Evolutionary conservation across 805 yeast genomes (phyloP).

Genomic region (Cyberlindnera saturnus): DNA sequence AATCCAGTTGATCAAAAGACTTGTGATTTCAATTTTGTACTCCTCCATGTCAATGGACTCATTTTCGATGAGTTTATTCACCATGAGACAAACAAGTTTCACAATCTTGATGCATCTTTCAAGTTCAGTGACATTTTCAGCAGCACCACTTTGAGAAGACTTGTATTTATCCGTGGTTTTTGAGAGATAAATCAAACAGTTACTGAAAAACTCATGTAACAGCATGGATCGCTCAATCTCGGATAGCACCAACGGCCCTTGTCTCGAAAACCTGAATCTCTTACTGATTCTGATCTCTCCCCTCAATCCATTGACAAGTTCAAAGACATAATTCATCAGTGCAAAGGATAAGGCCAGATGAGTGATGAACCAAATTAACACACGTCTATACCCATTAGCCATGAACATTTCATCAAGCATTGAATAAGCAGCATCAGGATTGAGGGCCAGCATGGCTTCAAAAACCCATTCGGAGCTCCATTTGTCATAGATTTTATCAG

Average conservation of each 20-base stretch:
- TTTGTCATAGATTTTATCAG: constrained; percentile 45
- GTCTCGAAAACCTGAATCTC: constrained; percentile 43
- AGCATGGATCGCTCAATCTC: constrained; percentile 61
- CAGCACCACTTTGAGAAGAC: constrained; percentile 13
- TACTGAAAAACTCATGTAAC: constrained; percentile 63
- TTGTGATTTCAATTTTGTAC: constrained; percentile 53
- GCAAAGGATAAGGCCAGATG: constrained; percentile 52
- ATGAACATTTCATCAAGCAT: constrained; percentile 67
- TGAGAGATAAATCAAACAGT: constrained; percentile 39
- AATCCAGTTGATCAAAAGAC: constrained; percentile 59
- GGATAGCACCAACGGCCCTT: constrained; percentile 48
- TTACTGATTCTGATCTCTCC: constrained; percentile 32
- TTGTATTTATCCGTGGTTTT: constrained; percentile 24
- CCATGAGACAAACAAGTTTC: constrained; percentile 56
- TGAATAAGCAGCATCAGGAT: constrained; percentile 47
- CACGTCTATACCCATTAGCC: constrained; percentile 59
- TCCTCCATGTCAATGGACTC: constrained; percentile 43
- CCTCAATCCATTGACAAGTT: constrained; percentile 49
- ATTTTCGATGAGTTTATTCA: constrained; percentile 42
- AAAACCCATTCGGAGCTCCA: constrained; percentile 41
- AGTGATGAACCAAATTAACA: constrained; percentile 61
- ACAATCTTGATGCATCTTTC: constrained; percentile 34
- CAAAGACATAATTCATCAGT: constrained; percentile 57
- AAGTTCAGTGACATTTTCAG: constrained; percentile 18
- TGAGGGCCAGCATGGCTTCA: constrained; percentile 44